Base-by-base conservation (phyloP, 257 asterid genomes). In the Handroanthus guayacan region DNA sequence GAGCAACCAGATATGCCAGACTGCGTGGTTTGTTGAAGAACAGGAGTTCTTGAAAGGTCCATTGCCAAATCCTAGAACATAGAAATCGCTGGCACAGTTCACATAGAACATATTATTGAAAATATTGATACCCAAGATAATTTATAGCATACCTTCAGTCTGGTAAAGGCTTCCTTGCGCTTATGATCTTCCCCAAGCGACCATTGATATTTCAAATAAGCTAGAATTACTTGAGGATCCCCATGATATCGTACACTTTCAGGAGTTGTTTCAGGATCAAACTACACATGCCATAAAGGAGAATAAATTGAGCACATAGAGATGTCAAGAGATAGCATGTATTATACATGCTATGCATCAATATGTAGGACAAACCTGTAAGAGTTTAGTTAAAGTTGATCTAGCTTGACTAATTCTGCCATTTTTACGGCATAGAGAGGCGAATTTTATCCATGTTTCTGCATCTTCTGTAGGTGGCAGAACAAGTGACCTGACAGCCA, bases 371-470 rank as follows among this genome's bases (percentile, higher is more conserved):
- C 77, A 77, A 71, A 95, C 99, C 97, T 91, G 98, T 75, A 93
- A 86, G 82, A 95, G 96, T 82, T 95, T 93, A 67, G 85, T 87
- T 82, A 95, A 81, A 62, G 99, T 95, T 61, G 97, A 91, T 87
- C 88, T 90, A 75, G 99, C 98, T 82, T 93, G 99, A 83, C 97
- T 91, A 61, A 95, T 93, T 82, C 99, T 87, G 86, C 98, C 97
- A 89, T 90, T 93, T 86, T 89, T 90, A 67, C 99, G 98, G 85
- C 99, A 95, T 74, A 95, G 95, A 31, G 96, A 93, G 51, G 97
- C 97, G 85, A 95, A 95, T 80, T 95, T 91, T 85, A 91, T 91
- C 99, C 99, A 95, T 64, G 97, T 93, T 84, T 93, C 99, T 8
- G 91, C 88, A 81, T 95, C 99, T 84, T 95, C 99, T 31, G 97